Base-by-base conservation (phyloP, 73 alveolate species). In the Durusdinium trenchii region DNA sequence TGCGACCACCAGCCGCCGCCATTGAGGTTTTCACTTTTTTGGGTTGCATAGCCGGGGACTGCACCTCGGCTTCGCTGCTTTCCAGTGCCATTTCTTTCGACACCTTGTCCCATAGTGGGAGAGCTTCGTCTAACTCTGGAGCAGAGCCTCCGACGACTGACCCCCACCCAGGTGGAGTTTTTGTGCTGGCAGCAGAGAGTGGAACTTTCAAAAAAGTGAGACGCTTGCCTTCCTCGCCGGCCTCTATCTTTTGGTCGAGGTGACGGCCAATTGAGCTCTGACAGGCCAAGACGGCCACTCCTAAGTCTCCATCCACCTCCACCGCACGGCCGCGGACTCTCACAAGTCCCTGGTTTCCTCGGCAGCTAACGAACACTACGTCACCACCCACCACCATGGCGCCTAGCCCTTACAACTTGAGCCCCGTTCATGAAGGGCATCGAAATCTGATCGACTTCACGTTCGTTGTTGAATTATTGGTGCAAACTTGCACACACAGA, bases 41-140 rank as follows among this genome's bases (percentile, higher is more conserved):
- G 1, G 38, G 52, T 9, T 30, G 1, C 0, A 35, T 0, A 2
- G 83, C 6, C 83, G 83, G 50, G 83, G 83, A 40, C 2, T 28
- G 71, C 71, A 57, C 35, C 57, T 73, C 85, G 85, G 85, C 85
- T 14, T 32, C 85, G 85, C 85, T 73, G 85, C 85, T 73, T 35
- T 38, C 85, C 52, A 73, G 38, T 10, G 9, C 23, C 54, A n/a
- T n/a, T n/a, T 73, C 42, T 36, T 0, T 6, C 0, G 36, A 47
- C 38, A 73, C 23, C 38, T 35, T 2, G 20, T 35, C 32, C 85
- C 85, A 73, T 3, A 32, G 6, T 10, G 23, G 52, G 36, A 0
- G 1, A 35, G 40, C 23, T 4, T 0, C 36, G 0, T n/a, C 30
- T 35, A n/a, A 40, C 1, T 32, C 0, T 7, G 52, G 50, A 23